Evolutionary conservation across 148 eudicot species (phyloP).

Genomic region (Bassia scoparia): DNA sequence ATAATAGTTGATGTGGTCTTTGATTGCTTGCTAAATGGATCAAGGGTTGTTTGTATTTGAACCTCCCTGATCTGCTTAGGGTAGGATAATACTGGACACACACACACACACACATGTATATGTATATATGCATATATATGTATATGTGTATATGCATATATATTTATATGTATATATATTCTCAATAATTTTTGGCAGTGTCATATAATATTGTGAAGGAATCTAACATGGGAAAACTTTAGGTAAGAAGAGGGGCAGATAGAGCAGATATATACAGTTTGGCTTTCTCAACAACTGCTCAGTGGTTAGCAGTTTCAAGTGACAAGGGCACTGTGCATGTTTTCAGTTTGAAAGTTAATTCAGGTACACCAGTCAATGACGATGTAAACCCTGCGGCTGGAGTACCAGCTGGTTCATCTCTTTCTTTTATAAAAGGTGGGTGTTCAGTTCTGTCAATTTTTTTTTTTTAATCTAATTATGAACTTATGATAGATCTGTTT

Average conservation of each 20-base stretch:
- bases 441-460: not conserved
- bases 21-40: no score
- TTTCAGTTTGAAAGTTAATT: conserved; percentile 56
- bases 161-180: not conserved
- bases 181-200: not conserved
- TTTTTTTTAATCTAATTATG: no score
- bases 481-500: not conserved
- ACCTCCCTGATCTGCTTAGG: no score
- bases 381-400: conserved; percentile 37
- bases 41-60: no score
- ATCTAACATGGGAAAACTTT: conserved; percentile 7
- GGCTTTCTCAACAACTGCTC: conserved; percentile 79
- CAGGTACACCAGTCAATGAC: conserved; percentile 44
- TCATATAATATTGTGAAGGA: not conserved
- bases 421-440: conserved; percentile 72
- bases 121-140: no score
- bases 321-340: conserved; percentile 92
- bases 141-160: no score
- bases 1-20: no score
- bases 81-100: no score
- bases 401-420: conserved; percentile 49
- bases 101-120: no score
- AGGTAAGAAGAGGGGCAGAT: conserved; percentile 92
- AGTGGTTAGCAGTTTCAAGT: conserved; percentile 88
- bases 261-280: conserved; percentile 82